phyloP scores from a whole-genome alignment of 1,139 yeast genomes.

The Scheffersomyces lignicola region DNA sequence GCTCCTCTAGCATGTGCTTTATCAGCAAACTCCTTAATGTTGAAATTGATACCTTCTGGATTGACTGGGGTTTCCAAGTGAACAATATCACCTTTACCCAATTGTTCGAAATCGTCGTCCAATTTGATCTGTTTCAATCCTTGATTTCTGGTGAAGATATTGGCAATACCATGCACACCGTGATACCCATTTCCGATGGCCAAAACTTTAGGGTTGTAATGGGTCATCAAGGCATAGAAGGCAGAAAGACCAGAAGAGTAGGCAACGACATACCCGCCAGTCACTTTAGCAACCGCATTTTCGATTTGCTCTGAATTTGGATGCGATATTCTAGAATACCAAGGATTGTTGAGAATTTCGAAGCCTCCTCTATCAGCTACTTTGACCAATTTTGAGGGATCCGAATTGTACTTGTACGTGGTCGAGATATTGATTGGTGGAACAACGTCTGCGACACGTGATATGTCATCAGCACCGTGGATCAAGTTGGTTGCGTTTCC shows the following conservation, averaged over 20 bases:
- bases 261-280: constrained; percentile 56
- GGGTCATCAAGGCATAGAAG: constrained; percentile 70
- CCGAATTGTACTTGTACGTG: constrained; percentile 63
- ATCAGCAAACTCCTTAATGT: constrained; percentile 60
- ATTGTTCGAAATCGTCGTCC: constrained; percentile 42
- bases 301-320: constrained; percentile 74
- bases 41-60: constrained; percentile 74
- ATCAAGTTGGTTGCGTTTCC: constrained; percentile 54
- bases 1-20: constrained; percentile 75
- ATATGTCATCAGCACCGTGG: constrained; percentile 60
- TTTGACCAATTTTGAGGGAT: constrained; percentile 54
- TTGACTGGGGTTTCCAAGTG: constrained; percentile 89
- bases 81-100: constrained; percentile 69
- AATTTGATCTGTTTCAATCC: constrained; percentile 56
- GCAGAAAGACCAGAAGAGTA: constrained; percentile 84
- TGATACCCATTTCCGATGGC: constrained; percentile 83
- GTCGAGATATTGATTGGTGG: constrained; percentile 85
- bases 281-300: constrained; percentile 56
- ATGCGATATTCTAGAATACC: constrained; percentile 73
- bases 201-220: constrained; percentile 70
- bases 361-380: constrained; percentile 29
- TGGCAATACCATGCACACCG: constrained; percentile 74
- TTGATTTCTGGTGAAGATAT: constrained; percentile 59
- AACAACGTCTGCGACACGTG: constrained; percentile 56
- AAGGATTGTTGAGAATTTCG: constrained; percentile 22